Conservation (phyloP, 1,139 yeast species). For the Taiozyma sp. region DNA sequence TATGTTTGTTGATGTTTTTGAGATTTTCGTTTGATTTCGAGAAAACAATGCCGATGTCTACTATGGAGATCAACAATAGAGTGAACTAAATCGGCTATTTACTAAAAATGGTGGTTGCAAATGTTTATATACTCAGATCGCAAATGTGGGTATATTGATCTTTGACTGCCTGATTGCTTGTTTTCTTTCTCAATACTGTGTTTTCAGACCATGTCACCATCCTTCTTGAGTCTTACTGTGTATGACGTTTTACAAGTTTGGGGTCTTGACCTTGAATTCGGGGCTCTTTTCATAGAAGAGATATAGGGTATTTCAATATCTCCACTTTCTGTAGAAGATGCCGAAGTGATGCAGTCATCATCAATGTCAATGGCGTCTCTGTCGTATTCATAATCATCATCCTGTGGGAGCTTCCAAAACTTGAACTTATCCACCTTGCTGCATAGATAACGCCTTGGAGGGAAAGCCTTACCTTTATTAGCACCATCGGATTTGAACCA, state of each 20-base stretch:
- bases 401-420: slow-evolving; percentile 31
- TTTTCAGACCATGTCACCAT: background rate
- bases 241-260: background rate
- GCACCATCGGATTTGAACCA: slow-evolving; percentile 27
- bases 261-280: background rate
- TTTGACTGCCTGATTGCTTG: too few relatives aligned
- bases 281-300: background rate
- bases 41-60: background rate
- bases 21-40: background rate
- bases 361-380: slow-evolving; percentile 8
- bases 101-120: background rate
- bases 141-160: background rate
- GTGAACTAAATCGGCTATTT: background rate
- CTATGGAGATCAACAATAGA: background rate
- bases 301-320: background rate
- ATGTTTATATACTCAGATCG: background rate
- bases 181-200: background rate
- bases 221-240: background rate
- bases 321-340: background rate
- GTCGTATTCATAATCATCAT: slow-evolving; percentile 11
- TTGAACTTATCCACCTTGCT: slow-evolving; percentile 15
- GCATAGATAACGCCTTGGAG: slow-evolving; percentile 34
- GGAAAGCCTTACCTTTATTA: slow-evolving; percentile 37
- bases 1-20: background rate
- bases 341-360: background rate